A percentile compares a stretch with the other conserved stretches of the same genome.
Evolutionary conservation across 345 rosid species (phyloP).

Genomic region (Anacardium occidentale): DNA sequence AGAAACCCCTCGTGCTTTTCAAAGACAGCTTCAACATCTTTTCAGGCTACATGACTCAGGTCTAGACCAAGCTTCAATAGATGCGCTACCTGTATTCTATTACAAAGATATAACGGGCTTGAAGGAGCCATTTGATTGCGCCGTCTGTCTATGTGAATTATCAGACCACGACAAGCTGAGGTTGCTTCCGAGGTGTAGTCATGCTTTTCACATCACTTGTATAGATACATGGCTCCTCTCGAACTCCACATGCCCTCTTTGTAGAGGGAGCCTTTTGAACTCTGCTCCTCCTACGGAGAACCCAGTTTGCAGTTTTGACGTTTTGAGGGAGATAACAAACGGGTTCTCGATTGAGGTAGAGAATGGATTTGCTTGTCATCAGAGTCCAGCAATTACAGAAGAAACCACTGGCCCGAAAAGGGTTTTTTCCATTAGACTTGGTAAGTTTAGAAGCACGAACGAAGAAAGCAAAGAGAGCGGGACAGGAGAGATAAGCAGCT

Average conservation of each 20-base stretch:
- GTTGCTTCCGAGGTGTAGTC: constrained; percentile 63
- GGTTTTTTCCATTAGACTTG: constrained; percentile 61
- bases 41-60: constrained; percentile 70
- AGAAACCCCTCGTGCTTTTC: constrained; percentile 44
- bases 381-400: constrained; percentile 19
- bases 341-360: constrained; percentile 31
- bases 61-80: constrained; percentile 65
- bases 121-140: constrained; percentile 73
- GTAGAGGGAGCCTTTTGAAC: constrained; percentile 49
- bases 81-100: constrained; percentile 64
- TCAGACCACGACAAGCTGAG: constrained; percentile 54
- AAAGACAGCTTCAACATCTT: constrained; percentile 71
- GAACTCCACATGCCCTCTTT: constrained; percentile 77
- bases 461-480: constrained; percentile 29
- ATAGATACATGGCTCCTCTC: constrained; percentile 83
- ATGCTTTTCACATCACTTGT: constrained; percentile 70
- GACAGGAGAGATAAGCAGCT: constrained; percentile 40
- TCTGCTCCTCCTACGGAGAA: constrained; percentile 25
- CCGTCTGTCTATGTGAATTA: constrained; percentile 73
- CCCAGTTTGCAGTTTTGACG: constrained; percentile 25
- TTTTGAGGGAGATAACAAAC: constrained; percentile 27
- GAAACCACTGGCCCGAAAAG: constrained; percentile 31
- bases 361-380: constrained; percentile 21
- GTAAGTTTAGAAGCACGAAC: constrained; percentile 48
- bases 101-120: constrained; percentile 59